These are phyloP conservation scores for Celoporthe dispersa DNA, from an alignment of 2,329 filamentous ascomycete species.

Conservation along the genomic window DNA sequence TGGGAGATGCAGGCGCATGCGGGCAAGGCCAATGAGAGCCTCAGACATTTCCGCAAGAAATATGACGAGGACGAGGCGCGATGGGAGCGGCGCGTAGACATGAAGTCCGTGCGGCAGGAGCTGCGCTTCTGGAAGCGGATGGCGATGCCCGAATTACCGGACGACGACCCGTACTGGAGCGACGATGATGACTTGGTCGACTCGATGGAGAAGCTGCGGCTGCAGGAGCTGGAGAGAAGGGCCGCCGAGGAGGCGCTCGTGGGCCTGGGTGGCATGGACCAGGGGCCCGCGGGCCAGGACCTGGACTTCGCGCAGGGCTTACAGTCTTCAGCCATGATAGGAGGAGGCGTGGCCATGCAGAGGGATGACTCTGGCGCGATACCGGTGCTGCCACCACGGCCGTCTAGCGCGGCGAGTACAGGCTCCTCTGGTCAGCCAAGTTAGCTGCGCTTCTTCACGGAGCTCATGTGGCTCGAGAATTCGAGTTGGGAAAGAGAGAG, in stretches of 20 bases:
- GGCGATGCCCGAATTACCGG: conserved; percentile 64
- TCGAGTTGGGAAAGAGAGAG: too few relatives aligned
- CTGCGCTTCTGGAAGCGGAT: conserved; percentile 69
- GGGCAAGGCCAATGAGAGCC: conserved; percentile 58
- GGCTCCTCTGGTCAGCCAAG: conserved; percentile 39
- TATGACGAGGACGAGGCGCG: conserved; percentile 61
- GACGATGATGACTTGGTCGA: conserved; percentile 69
- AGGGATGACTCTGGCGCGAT: conserved; percentile 39
- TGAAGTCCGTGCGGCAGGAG: conserved; percentile 59
- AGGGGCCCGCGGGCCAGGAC: conserved; percentile 26
- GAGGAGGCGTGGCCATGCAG: conserved; percentile 51
- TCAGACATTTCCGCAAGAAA: conserved; percentile 60
- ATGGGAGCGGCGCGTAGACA: conserved; percentile 58
- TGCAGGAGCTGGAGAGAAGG: conserved; percentile 54
- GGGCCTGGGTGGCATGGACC: conserved; percentile 24
- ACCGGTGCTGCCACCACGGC: conserved; percentile 45
- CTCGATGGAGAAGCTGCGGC: conserved; percentile 60
- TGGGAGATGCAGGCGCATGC: conserved; percentile 69
- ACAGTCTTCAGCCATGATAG: conserved; percentile 39
- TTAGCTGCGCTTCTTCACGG: conserved; percentile 4
- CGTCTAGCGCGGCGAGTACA: conserved; percentile 46
- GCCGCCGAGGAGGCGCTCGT: conserved; percentile 45
- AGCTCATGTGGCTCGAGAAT: background rate
- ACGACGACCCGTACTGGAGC: conserved; percentile 66
- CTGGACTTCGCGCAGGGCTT: conserved; percentile 32